Conservation (phyloP, 306 rosid genomes). For the Vigna reflexopilosa region DNA sequence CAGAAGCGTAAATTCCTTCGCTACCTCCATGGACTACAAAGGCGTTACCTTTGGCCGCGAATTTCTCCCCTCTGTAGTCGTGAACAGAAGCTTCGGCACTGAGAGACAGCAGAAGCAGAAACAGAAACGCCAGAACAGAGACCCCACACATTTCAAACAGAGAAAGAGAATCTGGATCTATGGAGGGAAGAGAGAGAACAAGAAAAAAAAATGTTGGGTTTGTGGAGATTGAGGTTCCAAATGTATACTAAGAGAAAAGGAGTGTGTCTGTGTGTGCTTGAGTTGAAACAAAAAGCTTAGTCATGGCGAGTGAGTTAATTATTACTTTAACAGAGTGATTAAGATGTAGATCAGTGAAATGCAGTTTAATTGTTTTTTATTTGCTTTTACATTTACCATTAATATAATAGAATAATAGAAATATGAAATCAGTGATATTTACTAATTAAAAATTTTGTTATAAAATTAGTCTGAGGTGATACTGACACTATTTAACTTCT, state of each 20-base stretch:
- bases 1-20: conserved; percentile 91
- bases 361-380: not conserved
- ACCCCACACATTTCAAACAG: conserved; percentile 11
- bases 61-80: conserved; percentile 64
- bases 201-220: not conserved
- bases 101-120: conserved; percentile 45
- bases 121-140: conserved; percentile 45
- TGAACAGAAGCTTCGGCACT: conserved; percentile 82
- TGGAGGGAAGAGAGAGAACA: not conserved
- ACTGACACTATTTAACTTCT: conserved; percentile 3
- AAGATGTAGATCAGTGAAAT: conserved; percentile 29
- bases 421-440: not conserved
- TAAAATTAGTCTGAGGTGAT: not conserved
- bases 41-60: conserved; percentile 81
- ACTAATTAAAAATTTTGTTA: not conserved
- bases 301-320: not conserved
- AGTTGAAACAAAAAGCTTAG: not conserved
- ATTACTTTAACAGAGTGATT: not conserved
- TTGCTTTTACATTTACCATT: not conserved
- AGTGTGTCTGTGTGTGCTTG: not conserved
- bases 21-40: conserved; percentile 95
- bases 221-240: conserved; percentile 4
- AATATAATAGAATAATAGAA: not conserved
- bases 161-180: conserved; percentile 54
- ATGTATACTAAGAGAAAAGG: not conserved